phyloP scores from a whole-genome alignment of 2,329 filamentous ascomycete species.

The Stagonosporopsis tanaceti region DNA sequence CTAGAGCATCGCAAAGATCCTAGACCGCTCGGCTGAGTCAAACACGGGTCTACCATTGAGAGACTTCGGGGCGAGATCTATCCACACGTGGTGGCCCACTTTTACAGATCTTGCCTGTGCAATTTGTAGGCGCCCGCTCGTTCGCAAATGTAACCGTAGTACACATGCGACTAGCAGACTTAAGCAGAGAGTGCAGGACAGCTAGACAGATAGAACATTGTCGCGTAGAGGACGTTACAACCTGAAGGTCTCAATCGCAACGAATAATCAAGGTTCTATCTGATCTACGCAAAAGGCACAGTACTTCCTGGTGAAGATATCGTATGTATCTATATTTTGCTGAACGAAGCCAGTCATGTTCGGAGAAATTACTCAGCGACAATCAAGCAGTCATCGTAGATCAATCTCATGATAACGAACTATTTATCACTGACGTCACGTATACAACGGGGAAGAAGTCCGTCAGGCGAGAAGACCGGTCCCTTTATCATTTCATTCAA shows the following conservation, averaged over 20 bases:
- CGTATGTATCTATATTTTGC: background rate
- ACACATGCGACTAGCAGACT: background rate
- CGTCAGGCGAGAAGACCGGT: conserved; percentile 15
- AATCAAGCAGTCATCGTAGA: background rate
- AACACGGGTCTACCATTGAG: conserved; percentile 4
- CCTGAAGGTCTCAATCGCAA: no score
- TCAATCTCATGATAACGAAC: background rate
- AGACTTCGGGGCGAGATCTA: background rate
- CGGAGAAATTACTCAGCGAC: background rate
- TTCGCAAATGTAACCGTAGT: background rate
- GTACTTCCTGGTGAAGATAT: background rate
- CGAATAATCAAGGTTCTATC: background rate
- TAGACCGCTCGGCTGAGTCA: background rate
- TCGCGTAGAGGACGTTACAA: no score
- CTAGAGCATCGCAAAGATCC: background rate
- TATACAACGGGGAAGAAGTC: conserved; percentile 7
- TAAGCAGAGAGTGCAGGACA: background rate
- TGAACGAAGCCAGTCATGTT: background rate
- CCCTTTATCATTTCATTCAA: conserved; percentile 2
- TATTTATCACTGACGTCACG: conserved; percentile 12
- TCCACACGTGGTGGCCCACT: conserved; percentile 2
- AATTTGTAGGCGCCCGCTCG: background rate
- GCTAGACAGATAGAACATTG: no score
- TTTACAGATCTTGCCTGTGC: background rate
- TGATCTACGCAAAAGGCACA: background rate